Conservation (phyloP, 352 stramenopile species). For the Phytophthora uliginosa region DNA sequence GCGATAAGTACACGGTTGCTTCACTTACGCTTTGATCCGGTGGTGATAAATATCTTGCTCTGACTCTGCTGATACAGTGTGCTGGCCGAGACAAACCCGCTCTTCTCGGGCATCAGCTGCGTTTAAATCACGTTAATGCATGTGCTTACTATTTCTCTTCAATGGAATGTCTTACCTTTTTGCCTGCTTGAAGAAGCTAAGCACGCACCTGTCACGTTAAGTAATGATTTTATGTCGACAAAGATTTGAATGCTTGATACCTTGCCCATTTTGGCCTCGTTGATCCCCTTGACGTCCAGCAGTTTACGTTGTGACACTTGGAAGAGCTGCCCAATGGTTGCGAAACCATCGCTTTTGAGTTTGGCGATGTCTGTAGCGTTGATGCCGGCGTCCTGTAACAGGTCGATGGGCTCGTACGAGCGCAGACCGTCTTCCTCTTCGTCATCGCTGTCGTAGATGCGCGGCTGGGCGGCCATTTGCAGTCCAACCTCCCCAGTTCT, state of each 20-base stretch:
- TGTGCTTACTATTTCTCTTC: neutral
- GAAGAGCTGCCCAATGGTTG: conserved; percentile 85
- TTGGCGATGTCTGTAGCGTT: conserved; percentile 82
- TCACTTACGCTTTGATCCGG: conserved; percentile 70
- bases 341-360: conserved; percentile 84
- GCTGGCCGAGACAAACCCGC: conserved; percentile 78
- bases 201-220: conserved; percentile 3
- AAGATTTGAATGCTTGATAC: conserved; percentile 24
- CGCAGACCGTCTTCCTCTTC: conserved; percentile 66
- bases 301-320: conserved; percentile 78
- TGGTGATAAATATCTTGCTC: conserved; percentile 83
- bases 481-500: conserved; percentile 29
- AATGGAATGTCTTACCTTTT: conserved; percentile 56
- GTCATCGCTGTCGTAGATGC: conserved; percentile 54
- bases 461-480: conserved; percentile 35
- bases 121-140: neutral
- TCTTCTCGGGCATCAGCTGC: conserved; percentile 80
- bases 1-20: neutral
- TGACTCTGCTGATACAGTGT: conserved; percentile 77
- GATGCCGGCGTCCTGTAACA: conserved; percentile 81
- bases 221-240: neutral
- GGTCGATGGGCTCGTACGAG: conserved; percentile 80
- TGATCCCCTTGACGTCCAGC: conserved; percentile 89
- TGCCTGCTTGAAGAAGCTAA: conserved; percentile 78
- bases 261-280: conserved; percentile 91